Evolutionary conservation across 192 early-diverging fungal genomes (phyloP).

Genomic region (Gonapodya prolifera): DNA sequence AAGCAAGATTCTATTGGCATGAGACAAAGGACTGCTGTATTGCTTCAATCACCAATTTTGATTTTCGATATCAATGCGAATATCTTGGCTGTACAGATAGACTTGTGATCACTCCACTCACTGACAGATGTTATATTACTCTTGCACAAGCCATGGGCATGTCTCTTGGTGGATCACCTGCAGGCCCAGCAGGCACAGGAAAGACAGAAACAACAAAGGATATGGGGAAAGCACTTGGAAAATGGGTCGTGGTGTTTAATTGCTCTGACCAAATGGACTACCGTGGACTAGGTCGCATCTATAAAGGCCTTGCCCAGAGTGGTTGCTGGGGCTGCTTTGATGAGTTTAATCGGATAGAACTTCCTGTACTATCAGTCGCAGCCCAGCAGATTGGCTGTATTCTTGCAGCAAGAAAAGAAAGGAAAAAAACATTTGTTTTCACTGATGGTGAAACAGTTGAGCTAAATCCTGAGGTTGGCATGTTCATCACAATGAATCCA

Average conservation of each 20-base stretch:
- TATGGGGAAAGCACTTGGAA: conserved; percentile 49
- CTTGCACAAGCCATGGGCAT: conserved; percentile 51
- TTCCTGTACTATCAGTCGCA: conserved; percentile 49
- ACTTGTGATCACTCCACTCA: conserved; percentile 49
- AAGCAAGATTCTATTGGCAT: conserved; percentile 55
- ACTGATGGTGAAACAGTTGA: conserved; percentile 54
- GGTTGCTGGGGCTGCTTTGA: conserved; percentile 55
- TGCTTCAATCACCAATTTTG: conserved; percentile 50
- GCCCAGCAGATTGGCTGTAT: conserved; percentile 55
- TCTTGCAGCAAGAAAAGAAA: conserved; percentile 41
- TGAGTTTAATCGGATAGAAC: conserved; percentile 54
- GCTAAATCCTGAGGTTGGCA: conserved; percentile 52
- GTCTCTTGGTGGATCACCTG: conserved; percentile 51
- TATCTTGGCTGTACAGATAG: conserved; percentile 51
- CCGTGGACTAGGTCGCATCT: conserved; percentile 48
- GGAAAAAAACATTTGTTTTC: conserved; percentile 46
- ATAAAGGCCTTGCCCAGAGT: conserved; percentile 49
- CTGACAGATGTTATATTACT: conserved; percentile 47
- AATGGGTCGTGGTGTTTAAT: conserved; percentile 60
- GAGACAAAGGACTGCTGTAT: conserved; percentile 55
- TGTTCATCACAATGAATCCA: conserved; percentile 61
- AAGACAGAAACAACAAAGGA: conserved; percentile 56
- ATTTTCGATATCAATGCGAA: conserved; percentile 52
- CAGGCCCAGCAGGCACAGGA: conserved; percentile 40
- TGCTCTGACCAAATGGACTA: conserved; percentile 62